Evolutionary conservation across 257 asterid species (phyloP), one percentile per base, ranked within the genome.

Genomic region (Mentha longifolia): DNA sequence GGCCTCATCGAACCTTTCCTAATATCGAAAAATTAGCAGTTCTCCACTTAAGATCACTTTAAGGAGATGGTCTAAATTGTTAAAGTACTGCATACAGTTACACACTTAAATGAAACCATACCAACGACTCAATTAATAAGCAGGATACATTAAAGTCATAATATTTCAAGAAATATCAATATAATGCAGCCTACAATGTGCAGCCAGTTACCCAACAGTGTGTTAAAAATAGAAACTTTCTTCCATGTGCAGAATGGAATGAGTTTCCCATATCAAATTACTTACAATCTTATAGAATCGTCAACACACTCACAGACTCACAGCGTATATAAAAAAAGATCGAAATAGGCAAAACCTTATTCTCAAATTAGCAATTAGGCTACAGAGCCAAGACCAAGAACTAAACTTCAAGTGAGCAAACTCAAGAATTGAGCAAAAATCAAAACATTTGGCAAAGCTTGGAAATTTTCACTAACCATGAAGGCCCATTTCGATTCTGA

Each of bases 391-490:
- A 64, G 5, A 25, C 42, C 1, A 1, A 64, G 2, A 25, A 64
- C 42, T 65, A 65, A 57, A 42, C 6, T 3, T 41, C 4, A 57
- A 42, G 17, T 1, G 4, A 59, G 68, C 11, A 25, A 28, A 39
- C 17, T 72, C 31, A 76, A 72, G 33, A 76, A 68, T 52, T 59
- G 16, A 77, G 68, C 41, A 28, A 67, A 37, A 61, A 67, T 42
- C 62, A 61, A 69, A 59, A 31, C 6, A 41, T 15, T 25, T 0
- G 12, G 11, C 60, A 16, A 62, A 73, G 46, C 25, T 16, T 13
- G 39, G 60, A 68, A 68, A 25, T 8, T 7, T 30, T 28, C 19
- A 77, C 81, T 74, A 75, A 81, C 89, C 84, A 49, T 61, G 76
- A 50, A 54, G 69, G 46, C 37, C 76, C 77, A 70, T 10, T 31